Evolutionary conservation across 495 filamentous ascomycete species (phyloP), one percentile per base, ranked within the genome.

Genomic region (Cudoniella acicularis): DNA sequence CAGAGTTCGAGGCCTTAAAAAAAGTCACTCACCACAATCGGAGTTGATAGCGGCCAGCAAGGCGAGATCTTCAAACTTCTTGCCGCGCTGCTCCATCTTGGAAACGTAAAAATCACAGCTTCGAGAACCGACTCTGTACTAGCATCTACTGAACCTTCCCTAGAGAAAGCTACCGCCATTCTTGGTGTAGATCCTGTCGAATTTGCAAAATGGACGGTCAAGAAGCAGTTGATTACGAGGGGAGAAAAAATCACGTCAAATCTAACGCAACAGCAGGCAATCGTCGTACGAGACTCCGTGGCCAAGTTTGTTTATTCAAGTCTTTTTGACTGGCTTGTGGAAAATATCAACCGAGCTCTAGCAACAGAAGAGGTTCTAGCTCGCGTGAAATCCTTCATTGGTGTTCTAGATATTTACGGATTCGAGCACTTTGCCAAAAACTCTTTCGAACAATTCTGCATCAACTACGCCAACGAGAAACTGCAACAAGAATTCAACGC

Each of bases 381-480:
- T 64, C 83, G 87, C 36, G 91, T 95, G 50, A 81, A 76, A 62
- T 92, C 90, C n/a, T 99, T 99, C 75, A 99, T 99, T 64, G 94
- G 94, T 66, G 94, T 99, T 40, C 84, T 99, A 54, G 94, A 99
- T 90, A 99, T 99, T 64, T 99, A 99, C 77, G 94, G 94, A 45
- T 99, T 99, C 71, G 94, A 99, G 72, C 94, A 99, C 74, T 99
- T 99, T 67, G 93, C 95, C 51, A 97, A 96, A 77, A 99, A 99
- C 78, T 98, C 95, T 9, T 99, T 99, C 66, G 94, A 99, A 73
- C 94, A 99, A 71, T 99, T 99, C 73, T 99, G 94, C 72, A 99
- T 99, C 81, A 99, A 99, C 75, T 99, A 98, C 65, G 94, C 94
- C 70, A 99, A 99, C 73, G 94, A 99, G 74, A 99, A 99, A 72